Conservation (phyloP, 345 rosid species). For the Eucalyptus cladocalyx region DNA sequence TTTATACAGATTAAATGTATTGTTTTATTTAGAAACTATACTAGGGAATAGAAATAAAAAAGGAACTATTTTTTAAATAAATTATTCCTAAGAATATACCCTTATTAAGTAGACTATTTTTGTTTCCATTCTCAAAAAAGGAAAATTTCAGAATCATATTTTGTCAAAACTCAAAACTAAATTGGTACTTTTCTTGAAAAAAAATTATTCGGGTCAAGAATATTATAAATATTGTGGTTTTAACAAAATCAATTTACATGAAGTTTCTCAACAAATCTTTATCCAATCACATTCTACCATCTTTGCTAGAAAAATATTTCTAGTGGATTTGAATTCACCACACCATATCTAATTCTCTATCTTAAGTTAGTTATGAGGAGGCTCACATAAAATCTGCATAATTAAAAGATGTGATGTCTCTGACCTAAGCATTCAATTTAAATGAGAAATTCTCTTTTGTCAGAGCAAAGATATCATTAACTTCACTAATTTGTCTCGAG, state of each 20-base stretch:
- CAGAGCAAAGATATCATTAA: background rate
- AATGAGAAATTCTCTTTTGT: background rate
- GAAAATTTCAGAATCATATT: too few species aligned
- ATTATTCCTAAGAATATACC: too few species aligned
- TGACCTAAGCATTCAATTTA: accelerated
- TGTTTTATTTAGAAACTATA: too few species aligned
- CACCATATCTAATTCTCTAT: background rate
- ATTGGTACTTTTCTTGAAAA: background rate
- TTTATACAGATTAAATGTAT: accelerated
- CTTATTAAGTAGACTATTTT: background rate
- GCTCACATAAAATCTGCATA: accelerated
- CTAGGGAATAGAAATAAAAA: too few species aligned
- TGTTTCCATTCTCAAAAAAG: too few species aligned
- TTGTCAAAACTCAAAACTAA: too few species aligned
- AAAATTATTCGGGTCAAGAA: background rate
- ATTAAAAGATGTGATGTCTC: background rate
- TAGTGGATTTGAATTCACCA: background rate
- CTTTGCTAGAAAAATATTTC: background rate
- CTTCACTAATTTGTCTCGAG: background rate
- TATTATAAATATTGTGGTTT: background rate
- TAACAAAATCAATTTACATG: too few species aligned
- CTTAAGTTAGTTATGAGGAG: background rate
- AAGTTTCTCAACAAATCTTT: background rate
- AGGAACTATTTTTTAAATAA: accelerated
- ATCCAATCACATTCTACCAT: background rate